Conservation (phyloP, 192 early-diverging fungal genomes). For the Coemansia sp. region DNA sequence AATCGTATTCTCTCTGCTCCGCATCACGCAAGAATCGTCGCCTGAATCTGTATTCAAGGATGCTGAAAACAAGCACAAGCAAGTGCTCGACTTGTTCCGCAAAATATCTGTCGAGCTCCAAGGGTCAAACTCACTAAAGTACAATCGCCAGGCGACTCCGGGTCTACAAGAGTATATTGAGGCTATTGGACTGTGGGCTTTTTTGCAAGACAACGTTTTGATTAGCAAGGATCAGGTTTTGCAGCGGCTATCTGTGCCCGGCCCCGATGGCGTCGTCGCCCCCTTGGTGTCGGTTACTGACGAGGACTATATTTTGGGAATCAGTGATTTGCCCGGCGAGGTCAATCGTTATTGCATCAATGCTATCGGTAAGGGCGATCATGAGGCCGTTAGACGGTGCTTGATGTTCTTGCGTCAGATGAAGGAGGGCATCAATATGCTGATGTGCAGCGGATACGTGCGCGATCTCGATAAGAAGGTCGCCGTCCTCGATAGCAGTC, state of each 20-base stretch:
- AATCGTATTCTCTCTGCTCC: constrained; percentile 54
- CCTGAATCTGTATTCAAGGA: constrained; percentile 38
- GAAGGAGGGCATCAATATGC: constrained; percentile 42
- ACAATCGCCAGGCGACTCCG: constrained; percentile 38
- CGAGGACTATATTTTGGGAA: constrained; percentile 59
- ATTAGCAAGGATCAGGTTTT: constrained; percentile 45
- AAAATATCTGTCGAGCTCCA: constrained; percentile 40
- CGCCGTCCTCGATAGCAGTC: constrained; percentile 41
- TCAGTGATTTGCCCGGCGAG: constrained; percentile 64
- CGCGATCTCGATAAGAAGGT: constrained; percentile 44
- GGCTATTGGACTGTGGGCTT: constrained; percentile 51
- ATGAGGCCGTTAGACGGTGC: constrained; percentile 39
- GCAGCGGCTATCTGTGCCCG: constrained; percentile 9
- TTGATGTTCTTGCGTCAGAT: constrained; percentile 51
- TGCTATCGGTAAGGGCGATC: constrained; percentile 54
- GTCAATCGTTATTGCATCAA: constrained; percentile 65
- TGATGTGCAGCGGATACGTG: constrained; percentile 11
- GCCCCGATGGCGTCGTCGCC: background rate
- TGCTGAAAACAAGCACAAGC: constrained; percentile 30
- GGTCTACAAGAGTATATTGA: constrained; percentile 58
- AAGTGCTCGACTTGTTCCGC: constrained; percentile 35
- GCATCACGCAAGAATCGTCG: constrained; percentile 37
- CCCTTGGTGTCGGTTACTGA: constrained; percentile 33
- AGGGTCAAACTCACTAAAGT: constrained; percentile 44
- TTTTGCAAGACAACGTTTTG: constrained; percentile 30